Evolutionary conservation across 257 asterid genomes (phyloP).

Genomic region (Perilla frutescens): DNA sequence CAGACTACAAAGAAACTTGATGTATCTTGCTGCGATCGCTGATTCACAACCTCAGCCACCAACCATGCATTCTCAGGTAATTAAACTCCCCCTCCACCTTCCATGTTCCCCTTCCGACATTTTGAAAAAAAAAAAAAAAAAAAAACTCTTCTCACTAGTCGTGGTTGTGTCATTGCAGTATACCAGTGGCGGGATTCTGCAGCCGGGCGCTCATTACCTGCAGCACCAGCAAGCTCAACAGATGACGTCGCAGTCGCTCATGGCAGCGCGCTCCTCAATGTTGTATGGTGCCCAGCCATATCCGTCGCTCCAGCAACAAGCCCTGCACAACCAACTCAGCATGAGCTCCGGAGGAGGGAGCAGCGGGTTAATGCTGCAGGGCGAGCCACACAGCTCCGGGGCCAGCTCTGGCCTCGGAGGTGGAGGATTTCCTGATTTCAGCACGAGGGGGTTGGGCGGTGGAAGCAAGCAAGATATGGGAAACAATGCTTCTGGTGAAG

Average conservation of each 20-base stretch:
- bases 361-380: slow-evolving; percentile 73
- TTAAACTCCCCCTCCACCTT: background rate
- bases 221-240: slow-evolving; percentile 83
- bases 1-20: slow-evolving; percentile 83
- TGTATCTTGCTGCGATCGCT: slow-evolving; percentile 98
- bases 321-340: slow-evolving; percentile 66
- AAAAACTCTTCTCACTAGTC: too few species aligned
- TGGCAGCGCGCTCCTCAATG: slow-evolving; percentile 88
- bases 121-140: too few species aligned
- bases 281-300: slow-evolving; percentile 76
- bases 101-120: background rate
- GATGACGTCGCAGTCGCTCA: slow-evolving; percentile 73
- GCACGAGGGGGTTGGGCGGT: slow-evolving; percentile 52
- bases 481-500: slow-evolving; percentile 45
- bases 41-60: slow-evolving; percentile 97
- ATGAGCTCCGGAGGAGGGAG: slow-evolving; percentile 71
- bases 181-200: slow-evolving; percentile 64
- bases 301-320: slow-evolving; percentile 80
- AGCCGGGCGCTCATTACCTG: slow-evolving; percentile 66
- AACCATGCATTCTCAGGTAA: slow-evolving; percentile 86
- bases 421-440: slow-evolving; percentile 65
- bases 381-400: slow-evolving; percentile 61
- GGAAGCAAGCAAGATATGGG: slow-evolving; percentile 69
- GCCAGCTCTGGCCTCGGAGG: slow-evolving; percentile 42
- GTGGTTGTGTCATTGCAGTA: slow-evolving; percentile 43